These are phyloP conservation scores for Turritis glabra DNA, from an alignment of 345 rosid genomes.

Conservation along the genomic window DNA sequence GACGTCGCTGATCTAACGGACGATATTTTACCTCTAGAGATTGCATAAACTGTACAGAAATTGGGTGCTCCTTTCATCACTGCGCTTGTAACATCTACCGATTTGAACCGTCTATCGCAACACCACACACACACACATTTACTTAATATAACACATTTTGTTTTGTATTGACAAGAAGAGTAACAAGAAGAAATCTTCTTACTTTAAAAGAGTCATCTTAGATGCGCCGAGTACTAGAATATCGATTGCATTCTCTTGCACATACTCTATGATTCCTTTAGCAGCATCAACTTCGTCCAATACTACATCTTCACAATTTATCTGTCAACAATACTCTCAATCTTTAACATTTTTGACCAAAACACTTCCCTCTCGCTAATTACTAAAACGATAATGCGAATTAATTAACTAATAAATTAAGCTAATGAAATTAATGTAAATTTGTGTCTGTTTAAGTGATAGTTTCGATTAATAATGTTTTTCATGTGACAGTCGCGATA, in stretches of 20 bases:
- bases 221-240: constrained; percentile 63
- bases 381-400: background rate
- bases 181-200: background rate
- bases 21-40: constrained; percentile 63
- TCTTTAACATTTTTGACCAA: constrained; percentile 1
- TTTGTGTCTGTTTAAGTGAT: background rate
- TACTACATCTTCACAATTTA: constrained; percentile 57
- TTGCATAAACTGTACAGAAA: constrained; percentile 74
- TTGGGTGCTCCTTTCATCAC: constrained; percentile 67
- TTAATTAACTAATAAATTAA: background rate
- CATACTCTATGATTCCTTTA: constrained; percentile 56
- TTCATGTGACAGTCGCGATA: background rate
- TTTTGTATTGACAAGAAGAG: background rate
- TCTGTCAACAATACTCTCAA: constrained; percentile 40
- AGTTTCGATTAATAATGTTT: background rate
- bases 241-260: constrained; percentile 36
- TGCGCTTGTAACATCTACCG: constrained; percentile 52
- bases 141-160: background rate
- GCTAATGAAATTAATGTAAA: background rate
- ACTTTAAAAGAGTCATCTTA: constrained; percentile 67
- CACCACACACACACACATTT: background rate
- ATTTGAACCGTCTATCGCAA: constrained; percentile 57
- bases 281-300: constrained; percentile 58
- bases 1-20: constrained; percentile 55
- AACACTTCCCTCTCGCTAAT: background rate